These are phyloP conservation scores for Sporothrix globosa DNA, from an alignment of 2,329 filamentous ascomycete species.

Conservation along the genomic window DNA sequence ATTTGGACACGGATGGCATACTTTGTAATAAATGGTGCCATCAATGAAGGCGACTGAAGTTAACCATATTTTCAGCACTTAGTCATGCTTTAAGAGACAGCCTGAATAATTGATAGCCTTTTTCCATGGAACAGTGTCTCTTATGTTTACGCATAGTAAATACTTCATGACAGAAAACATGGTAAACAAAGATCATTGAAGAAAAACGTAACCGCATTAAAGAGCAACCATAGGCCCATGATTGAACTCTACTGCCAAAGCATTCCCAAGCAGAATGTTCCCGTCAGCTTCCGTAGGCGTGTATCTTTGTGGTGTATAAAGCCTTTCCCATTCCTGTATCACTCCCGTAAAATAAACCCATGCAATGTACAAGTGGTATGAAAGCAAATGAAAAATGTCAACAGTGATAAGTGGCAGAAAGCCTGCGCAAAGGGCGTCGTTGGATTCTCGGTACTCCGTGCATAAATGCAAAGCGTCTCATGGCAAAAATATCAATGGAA, in stretches of 20 bases:
- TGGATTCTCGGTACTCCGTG: constrained; percentile 24
- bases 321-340: constrained; percentile 2
- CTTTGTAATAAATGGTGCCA: no score
- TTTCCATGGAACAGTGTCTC: no score
- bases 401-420: background rate
- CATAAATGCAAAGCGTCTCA: constrained; percentile 14
- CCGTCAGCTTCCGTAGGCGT: constrained; percentile 4
- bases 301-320: constrained; percentile 19
- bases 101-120: no score
- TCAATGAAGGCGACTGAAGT: no score
- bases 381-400: constrained; percentile 6
- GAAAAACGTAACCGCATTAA: constrained; percentile 6
- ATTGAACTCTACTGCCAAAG: constrained; percentile 14
- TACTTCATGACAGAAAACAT: background rate
- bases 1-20: no score
- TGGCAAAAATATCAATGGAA: background rate
- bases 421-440: constrained; percentile 7
- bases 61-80: no score
- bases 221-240: constrained; percentile 7
- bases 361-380: constrained; percentile 10
- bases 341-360: constrained; percentile 5
- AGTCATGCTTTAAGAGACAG: no score
- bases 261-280: constrained; percentile 13
- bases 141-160: no score
- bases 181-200: background rate